phyloP scores from a whole-genome alignment of 768 basidiomycete genomes.

The Leccinum pellstonianum region DNA sequence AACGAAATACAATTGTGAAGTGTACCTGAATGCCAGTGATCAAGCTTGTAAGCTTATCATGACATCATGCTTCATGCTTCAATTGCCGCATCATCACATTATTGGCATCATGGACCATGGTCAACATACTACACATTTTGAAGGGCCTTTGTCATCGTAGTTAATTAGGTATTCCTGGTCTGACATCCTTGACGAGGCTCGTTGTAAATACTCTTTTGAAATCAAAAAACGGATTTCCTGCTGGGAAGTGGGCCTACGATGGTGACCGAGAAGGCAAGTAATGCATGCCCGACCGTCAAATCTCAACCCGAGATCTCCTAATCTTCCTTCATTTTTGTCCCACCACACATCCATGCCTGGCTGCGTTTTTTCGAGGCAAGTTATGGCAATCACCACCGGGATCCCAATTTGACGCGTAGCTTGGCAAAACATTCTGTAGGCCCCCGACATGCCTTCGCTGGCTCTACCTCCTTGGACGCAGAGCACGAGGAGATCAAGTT shows the following conservation, averaged over 20 bases:
- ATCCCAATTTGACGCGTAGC: conserved; percentile 33
- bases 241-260: conserved; percentile 18
- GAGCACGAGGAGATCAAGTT: conserved; percentile 26
- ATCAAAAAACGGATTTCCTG: conserved; percentile 16
- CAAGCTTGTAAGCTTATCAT: too few species aligned
- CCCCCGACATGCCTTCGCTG: conserved; percentile 7
- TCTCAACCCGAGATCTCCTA: conserved; percentile 18
- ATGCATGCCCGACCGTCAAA: conserved; percentile 33
- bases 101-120: not conserved
- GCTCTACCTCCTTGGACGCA: conserved; percentile 23
- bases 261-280: conserved; percentile 18
- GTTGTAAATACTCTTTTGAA: conserved; percentile 6
- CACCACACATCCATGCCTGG: conserved; percentile 36
- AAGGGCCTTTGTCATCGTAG: not conserved
- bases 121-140: conserved; percentile 24
- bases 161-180: conserved; percentile 9
- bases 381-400: conserved; percentile 40
- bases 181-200: not conserved
- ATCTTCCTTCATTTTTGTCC: conserved; percentile 22
- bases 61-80: not conserved
- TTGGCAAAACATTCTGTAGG: conserved; percentile 28
- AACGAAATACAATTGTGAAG: conserved; percentile 8
- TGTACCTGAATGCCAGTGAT: not conserved
- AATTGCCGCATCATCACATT: too few species aligned
- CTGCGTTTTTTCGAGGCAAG: conserved; percentile 35